Evolutionary conservation across 1,139 yeast species (phyloP).

Genomic region (Scheffersomyces segobiensis): DNA sequence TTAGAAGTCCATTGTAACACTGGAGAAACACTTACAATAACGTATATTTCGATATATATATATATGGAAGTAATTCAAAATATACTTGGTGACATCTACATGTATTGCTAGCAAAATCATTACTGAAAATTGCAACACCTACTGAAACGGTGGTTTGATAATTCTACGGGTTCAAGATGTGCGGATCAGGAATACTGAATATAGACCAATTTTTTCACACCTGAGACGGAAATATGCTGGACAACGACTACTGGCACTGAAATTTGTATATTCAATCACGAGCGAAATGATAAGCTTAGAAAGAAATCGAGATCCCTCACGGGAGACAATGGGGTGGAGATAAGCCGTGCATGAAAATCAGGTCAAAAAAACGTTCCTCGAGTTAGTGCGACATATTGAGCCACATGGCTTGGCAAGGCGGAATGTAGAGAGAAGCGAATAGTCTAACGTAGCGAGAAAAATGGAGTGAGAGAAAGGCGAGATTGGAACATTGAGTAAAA

Average conservation of each 20-base stretch:
- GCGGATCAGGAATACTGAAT: not conserved
- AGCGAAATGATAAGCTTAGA: not conserved
- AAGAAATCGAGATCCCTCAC: not conserved
- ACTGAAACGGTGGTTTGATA: not conserved
- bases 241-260: not conserved
- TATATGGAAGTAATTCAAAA: too few relatives aligned
- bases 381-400: not conserved
- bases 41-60: not conserved
- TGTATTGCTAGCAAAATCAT: not conserved
- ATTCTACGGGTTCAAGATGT: not conserved
- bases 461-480: not conserved
- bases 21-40: constrained; percentile 1
- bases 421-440: not conserved
- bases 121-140: not conserved
- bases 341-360: not conserved
- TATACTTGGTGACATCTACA: not conserved
- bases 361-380: not conserved
- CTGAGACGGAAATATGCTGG: not conserved
- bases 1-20: not conserved
- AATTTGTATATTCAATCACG: not conserved
- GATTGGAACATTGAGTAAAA: not conserved
- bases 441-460: not conserved
- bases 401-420: not conserved
- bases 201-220: not conserved
- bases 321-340: not conserved